Conservation (phyloP, 805 yeast genomes). For the Saccharomycodes ludwigii region DNA sequence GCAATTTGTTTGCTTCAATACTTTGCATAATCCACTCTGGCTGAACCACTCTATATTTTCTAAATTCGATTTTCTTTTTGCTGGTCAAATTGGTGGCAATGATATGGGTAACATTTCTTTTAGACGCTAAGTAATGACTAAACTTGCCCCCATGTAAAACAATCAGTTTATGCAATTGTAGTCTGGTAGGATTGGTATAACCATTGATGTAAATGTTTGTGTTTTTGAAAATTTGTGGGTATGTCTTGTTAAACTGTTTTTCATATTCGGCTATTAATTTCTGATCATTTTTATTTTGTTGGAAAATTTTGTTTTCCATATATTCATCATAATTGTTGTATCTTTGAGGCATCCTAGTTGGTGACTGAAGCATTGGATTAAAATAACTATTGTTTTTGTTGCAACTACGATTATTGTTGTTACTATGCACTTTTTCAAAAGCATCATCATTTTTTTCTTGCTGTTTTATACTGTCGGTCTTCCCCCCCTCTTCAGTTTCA, state of each 20-base stretch:
- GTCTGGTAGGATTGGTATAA: constrained; percentile 69
- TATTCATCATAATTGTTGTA: constrained; percentile 12
- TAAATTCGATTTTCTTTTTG: constrained; percentile 52
- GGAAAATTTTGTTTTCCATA: constrained; percentile 14
- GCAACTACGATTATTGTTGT: no score
- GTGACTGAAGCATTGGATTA: background rate
- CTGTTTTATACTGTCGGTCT: no score
- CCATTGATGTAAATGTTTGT: constrained; percentile 81
- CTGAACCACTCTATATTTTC: constrained; percentile 58
- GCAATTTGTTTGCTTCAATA: constrained; percentile 31
- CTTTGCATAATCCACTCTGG: constrained; percentile 77
- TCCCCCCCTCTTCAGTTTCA: no score
- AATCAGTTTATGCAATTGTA: constrained; percentile 57
- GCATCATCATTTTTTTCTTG: background rate
- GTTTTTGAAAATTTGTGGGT: constrained; percentile 40
- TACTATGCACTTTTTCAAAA: no score
- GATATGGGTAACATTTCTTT: constrained; percentile 72
- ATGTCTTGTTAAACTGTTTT: constrained; percentile 6
- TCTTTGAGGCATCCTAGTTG: background rate
- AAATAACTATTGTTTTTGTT: background rate
- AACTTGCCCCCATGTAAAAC: constrained; percentile 73
- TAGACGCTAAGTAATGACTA: constrained; percentile 53
- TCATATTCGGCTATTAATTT: constrained; percentile 12
- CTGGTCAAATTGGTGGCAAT: constrained; percentile 73
- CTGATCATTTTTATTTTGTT: constrained; percentile 16